These are phyloP conservation scores for Zymoseptoria brevis DNA, from an alignment of 2,329 filamentous ascomycete species.

Conservation along the genomic window DNA sequence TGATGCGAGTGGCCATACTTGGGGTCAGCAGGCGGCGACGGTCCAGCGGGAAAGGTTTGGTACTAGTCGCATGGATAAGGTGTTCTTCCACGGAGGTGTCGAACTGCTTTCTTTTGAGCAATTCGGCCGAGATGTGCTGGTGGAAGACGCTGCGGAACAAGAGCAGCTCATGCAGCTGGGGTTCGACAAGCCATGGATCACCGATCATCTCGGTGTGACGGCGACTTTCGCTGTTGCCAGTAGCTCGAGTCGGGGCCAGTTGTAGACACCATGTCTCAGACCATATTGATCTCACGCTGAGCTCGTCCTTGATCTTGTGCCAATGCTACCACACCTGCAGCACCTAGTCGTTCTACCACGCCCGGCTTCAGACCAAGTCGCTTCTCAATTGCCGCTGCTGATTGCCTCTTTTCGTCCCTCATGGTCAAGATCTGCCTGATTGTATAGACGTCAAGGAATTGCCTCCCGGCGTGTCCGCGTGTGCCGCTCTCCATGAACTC, in stretches of 20 bases:
- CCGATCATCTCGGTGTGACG: constrained; percentile 44
- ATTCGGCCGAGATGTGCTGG: constrained; percentile 42
- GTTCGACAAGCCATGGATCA: constrained; percentile 40
- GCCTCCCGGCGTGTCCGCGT: constrained; percentile 34
- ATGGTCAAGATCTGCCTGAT: constrained; percentile 31
- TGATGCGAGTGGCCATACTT: constrained; percentile 47
- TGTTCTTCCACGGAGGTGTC: constrained; percentile 39
- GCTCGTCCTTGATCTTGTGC: constrained; percentile 25
- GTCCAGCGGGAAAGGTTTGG: constrained; percentile 40
- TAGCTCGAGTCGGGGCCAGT: background rate
- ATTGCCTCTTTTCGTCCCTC: constrained; percentile 26
- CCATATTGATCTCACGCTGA: constrained; percentile 24
- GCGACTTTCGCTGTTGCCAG: constrained; percentile 17
- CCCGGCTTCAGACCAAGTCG: constrained; percentile 29
- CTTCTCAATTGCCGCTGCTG: constrained; percentile 26
- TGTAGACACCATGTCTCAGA: constrained; percentile 14
- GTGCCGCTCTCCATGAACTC: constrained; percentile 43
- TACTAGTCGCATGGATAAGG: constrained; percentile 48
- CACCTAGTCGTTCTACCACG: constrained; percentile 27
- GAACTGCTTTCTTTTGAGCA: constrained; percentile 34
- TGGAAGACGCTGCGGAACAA: constrained; percentile 32
- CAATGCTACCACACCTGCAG: constrained; percentile 24
- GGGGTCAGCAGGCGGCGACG: constrained; percentile 47
- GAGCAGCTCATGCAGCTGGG: constrained; percentile 27
- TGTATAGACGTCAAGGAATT: constrained; percentile 38